Evolutionary conservation across 2,329 filamentous ascomycete species (phyloP), one percentile per base, ranked within the genome.

Genomic region (Neofusicoccum laricinum): DNA sequence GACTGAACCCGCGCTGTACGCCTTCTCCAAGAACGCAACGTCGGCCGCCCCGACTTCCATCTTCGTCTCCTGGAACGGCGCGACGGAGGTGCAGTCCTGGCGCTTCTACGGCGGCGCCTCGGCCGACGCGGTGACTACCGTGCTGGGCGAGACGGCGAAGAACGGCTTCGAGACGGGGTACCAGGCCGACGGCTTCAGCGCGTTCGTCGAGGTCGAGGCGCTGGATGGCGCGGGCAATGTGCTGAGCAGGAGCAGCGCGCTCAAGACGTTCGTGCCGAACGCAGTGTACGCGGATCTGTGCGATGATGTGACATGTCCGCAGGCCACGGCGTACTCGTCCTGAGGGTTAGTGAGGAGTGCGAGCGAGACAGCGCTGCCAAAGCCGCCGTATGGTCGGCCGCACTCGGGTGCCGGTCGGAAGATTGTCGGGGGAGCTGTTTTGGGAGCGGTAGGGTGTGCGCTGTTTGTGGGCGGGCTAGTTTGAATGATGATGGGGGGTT

Each of bases 11-110:
- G 58, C 48, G 4, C 34, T 65, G 38, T 62, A 65, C 57, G 48
- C 58, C 10, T 65, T 59, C 49, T 78, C 78, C 3, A 74, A 74
- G 46, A 55, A 50, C 45, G 59, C 75, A 3, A 66, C 71, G 6
- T 59, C 75, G 2, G 65, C 71, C 4, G 71, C 67, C 11, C 73
- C 70, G 8, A 65, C 64, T 0, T 30, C 57, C 12, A 12, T 65
- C 21, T 55, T 17, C 41, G 64, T 62, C 5, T 61, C 57, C 19
- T 65, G 64, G 64, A 65, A 65, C 48, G 64, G 64, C 48, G 64
- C 64, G 30, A 65, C 64, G n/a, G 64, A 65, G 21, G 64, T 62
- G 5, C 6, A 14, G 3, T 32, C 38, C 25, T 65, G 64, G 64
- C 48, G 41, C 36, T 65, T 65, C 49, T 65, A 38, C 19, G 50